A percentile compares a stretch with the other conserved stretches of the same genome.
phyloP scores from a whole-genome alignment of 2,329 filamentous ascomycete genomes.

The Ophiostoma fasciatum region DNA sequence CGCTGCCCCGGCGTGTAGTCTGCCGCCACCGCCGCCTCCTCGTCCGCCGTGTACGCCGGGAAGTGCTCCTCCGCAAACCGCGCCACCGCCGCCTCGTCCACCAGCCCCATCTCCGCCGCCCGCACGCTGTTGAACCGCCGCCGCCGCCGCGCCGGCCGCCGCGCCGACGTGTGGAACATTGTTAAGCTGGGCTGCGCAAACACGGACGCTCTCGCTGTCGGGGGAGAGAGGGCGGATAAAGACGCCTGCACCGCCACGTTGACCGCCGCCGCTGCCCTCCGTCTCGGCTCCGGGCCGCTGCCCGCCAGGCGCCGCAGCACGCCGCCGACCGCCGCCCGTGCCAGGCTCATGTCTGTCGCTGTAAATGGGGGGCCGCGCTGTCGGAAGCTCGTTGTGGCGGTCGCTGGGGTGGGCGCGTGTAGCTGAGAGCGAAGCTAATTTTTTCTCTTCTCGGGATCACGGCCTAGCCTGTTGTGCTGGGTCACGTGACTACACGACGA shows the following conservation, averaged over 20 bases:
- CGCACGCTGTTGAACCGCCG: constrained; percentile 37
- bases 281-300: neutral
- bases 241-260: no score
- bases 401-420: neutral
- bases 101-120: constrained; percentile 36
- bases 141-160: constrained; percentile 29
- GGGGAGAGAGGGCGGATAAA: neutral
- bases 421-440: neutral
- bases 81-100: constrained; percentile 27
- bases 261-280: neutral
- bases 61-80: constrained; percentile 34
- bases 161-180: constrained; percentile 40
- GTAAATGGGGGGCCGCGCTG: no score
- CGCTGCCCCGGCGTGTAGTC: constrained; percentile 73
- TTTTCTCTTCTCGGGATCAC: no score
- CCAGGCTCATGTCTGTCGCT: constrained; percentile 8
- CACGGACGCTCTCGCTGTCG: neutral
- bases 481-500: no score
- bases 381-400: no score
- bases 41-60: constrained; percentile 50
- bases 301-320: constrained; percentile 10
- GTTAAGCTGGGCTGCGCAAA: constrained; percentile 1
- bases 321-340: constrained; percentile 8
- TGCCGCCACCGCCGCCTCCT: constrained; percentile 45
- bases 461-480: no score